Conservation (phyloP, 2,329 filamentous ascomycete species). For the Tolypocladium ovalisporum region DNA sequence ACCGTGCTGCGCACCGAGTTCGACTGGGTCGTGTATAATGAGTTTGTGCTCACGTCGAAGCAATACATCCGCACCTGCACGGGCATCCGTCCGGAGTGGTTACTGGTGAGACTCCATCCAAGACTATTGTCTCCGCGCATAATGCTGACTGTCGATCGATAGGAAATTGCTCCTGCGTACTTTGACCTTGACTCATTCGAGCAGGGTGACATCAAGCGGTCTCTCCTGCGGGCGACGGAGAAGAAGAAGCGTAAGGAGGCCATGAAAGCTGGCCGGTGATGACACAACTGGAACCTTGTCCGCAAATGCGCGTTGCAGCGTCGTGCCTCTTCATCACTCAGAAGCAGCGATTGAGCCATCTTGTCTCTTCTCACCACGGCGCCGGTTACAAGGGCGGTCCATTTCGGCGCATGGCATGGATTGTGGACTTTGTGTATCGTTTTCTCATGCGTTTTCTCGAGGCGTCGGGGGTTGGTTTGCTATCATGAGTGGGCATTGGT, state of each 20-base stretch:
- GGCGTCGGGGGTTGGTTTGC: background rate
- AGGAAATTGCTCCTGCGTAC: conserved; percentile 91
- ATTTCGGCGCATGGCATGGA: background rate
- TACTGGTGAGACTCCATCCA: conserved; percentile 52
- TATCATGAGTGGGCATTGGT: background rate
- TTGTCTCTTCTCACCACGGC: background rate
- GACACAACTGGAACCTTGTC: background rate
- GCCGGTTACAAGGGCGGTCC: background rate
- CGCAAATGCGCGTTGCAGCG: background rate
- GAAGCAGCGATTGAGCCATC: background rate
- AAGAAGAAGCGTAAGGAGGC: conserved; percentile 50
- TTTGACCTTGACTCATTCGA: conserved; percentile 78
- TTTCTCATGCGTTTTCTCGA: background rate
- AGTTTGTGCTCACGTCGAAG: conserved; percentile 95
- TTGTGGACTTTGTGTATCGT: background rate
- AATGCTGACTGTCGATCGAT: background rate
- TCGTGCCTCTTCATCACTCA: background rate
- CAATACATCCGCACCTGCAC: conserved; percentile 96
- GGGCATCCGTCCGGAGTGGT: conserved; percentile 85
- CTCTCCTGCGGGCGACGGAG: conserved; percentile 45
- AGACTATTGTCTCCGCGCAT: background rate
- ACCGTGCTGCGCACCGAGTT: conserved; percentile 80
- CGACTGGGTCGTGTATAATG: conserved; percentile 97
- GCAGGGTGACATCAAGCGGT: conserved; percentile 75
- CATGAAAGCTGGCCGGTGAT: conserved; percentile 36